Evolutionary conservation across 2,329 filamentous ascomycete species (phyloP).

Genomic region (Fusarium sp.): DNA sequence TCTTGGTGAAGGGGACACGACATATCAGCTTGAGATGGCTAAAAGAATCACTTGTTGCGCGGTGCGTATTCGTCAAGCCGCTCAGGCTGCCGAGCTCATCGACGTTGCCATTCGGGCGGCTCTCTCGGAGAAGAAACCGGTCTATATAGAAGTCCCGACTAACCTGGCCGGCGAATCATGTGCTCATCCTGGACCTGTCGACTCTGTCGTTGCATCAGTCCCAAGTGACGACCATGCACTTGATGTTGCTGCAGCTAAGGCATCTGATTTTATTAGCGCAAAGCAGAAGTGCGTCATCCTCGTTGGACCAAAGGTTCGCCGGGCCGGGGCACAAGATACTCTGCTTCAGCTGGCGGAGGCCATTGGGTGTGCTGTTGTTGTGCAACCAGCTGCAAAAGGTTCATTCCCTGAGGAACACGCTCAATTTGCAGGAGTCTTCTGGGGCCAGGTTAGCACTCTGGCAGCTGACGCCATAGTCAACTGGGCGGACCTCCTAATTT

Average conservation of each 20-base stretch:
- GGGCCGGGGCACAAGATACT: neutral
- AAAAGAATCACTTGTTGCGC: neutral
- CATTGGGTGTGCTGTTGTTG: neutral
- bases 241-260: neutral
- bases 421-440: neutral
- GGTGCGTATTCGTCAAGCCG: neutral
- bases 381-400: neutral
- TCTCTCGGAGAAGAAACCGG: neutral
- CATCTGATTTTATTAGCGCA: neutral
- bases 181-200: neutral
- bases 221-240: neutral
- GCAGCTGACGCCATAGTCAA: neutral
- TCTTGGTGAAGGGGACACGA: neutral
- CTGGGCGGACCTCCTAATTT: neutral
- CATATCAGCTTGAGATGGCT: constrained; percentile 1
- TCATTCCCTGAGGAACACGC: neutral
- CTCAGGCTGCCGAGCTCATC: neutral
- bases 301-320: neutral
- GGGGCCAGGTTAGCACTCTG: neutral
- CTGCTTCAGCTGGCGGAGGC: neutral
- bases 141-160: neutral
- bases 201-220: neutral
- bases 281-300: neutral
- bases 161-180: neutral
- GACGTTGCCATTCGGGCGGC: neutral